Conservation (phyloP, 2,329 filamentous ascomycete genomes). For the Exophiala aquamarina region DNA sequence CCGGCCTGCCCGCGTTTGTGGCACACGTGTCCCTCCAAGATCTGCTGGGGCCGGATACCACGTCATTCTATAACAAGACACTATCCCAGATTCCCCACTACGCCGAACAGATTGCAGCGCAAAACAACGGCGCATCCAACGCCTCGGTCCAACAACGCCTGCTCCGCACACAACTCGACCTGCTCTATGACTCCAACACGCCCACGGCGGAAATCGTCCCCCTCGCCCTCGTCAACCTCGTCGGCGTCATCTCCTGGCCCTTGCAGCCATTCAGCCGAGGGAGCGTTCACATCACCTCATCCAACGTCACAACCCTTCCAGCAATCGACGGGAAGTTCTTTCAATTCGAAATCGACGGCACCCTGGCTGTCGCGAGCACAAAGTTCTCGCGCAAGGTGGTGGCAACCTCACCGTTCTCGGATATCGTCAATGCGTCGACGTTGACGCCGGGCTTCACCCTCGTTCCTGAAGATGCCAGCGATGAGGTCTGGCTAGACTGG, state of each 20-base stretch:
- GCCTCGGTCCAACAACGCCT: slow-evolving; percentile 1
- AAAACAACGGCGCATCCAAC: slow-evolving; percentile 4
- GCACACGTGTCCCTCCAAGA: background rate
- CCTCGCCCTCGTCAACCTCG: no score
- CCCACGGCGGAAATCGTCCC: slow-evolving; percentile 2
- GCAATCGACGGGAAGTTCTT: slow-evolving; percentile 1
- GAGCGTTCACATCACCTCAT: slow-evolving; percentile 29
- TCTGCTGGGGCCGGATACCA: background rate
- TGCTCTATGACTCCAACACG: slow-evolving; percentile 5
- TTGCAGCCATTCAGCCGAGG: slow-evolving; percentile 32
- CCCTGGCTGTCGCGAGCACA: background rate
- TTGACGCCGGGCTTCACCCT: slow-evolving; percentile 22
- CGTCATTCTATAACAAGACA: slow-evolving; percentile 2
- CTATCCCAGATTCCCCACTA: background rate
- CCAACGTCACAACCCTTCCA: background rate
- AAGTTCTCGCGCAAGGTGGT: background rate
- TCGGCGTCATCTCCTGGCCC: slow-evolving; percentile 4
- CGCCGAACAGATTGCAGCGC: no score
- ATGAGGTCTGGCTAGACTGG: slow-evolving; percentile 29
- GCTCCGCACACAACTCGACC: slow-evolving; percentile 3
- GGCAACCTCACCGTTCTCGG: background rate
- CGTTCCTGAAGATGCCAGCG: slow-evolving; percentile 27
- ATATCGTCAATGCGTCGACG: background rate
- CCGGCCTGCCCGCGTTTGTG: no score
- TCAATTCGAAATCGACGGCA: background rate